Evolutionary conservation across 306 rosid species (phyloP).

Genomic region (Mimosa pudica): DNA sequence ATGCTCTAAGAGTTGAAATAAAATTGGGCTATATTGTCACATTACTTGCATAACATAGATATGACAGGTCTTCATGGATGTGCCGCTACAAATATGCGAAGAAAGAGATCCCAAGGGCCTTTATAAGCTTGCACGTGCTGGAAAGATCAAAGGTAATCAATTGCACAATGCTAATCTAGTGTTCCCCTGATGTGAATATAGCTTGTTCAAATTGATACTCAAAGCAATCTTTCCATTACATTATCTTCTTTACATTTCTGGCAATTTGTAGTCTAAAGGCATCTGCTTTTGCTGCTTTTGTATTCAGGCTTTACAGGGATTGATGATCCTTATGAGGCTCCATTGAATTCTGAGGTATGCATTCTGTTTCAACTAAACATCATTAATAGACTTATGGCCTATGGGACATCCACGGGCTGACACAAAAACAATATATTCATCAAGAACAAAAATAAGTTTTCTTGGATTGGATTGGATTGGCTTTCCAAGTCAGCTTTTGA

Average conservation of each 20-base stretch:
- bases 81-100: conserved; percentile 77
- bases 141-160: conserved; percentile 67
- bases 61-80: conserved; percentile 69
- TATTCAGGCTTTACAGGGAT: conserved; percentile 77
- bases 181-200: conserved; percentile 11
- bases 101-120: conserved; percentile 79
- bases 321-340: conserved; percentile 79
- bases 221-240: conserved; percentile 8
- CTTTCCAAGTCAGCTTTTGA: neutral
- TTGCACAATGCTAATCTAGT: neutral
- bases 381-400: conserved; percentile 16
- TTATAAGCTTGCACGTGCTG: conserved; percentile 77
- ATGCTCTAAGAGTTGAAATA: neutral
- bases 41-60: conserved; percentile 21
- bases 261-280: neutral
- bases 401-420: neutral
- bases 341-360: conserved; percentile 63
- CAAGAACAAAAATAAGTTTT: neutral
- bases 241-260: conserved; percentile 5
- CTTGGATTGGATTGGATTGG: neutral
- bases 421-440: neutral
- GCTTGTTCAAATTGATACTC: neutral
- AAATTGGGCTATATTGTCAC: conserved; percentile 10
- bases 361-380: conserved; percentile 17
- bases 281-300: conserved; percentile 7